Conservation (phyloP, 2,329 filamentous ascomycete species). For the Fulvia fulva region DNA sequence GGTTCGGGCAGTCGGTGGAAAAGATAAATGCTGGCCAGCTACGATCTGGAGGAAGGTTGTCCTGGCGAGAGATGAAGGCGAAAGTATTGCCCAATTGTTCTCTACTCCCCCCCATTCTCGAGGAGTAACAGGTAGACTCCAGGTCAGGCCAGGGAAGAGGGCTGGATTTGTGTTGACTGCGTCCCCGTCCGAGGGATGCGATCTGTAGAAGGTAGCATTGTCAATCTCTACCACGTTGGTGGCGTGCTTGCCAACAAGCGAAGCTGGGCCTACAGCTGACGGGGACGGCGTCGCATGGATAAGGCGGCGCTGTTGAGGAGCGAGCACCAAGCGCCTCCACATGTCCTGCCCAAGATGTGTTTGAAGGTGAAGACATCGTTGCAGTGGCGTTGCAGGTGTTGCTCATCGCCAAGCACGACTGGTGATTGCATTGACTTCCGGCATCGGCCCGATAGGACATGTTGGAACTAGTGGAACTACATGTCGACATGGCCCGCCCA, state of each 20-base stretch:
- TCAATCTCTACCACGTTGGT: slow-evolving; percentile 56
- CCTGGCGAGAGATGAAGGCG: slow-evolving; percentile 72
- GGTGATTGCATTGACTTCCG: slow-evolving; percentile 2
- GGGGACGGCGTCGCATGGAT: slow-evolving; percentile 7
- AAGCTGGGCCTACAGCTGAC: not conserved
- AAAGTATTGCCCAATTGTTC: slow-evolving; percentile 82
- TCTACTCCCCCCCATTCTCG: slow-evolving; percentile 4
- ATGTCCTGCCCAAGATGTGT: not conserved
- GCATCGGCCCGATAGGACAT: slow-evolving; percentile 1
- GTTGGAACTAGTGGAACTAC: too few species aligned
- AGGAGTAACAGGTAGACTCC: slow-evolving; percentile 60
- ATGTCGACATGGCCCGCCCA: too few species aligned
- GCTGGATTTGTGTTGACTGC: slow-evolving; percentile 34
- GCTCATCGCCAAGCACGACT: not conserved
- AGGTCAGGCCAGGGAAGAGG: slow-evolving; percentile 64
- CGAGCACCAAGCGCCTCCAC: slow-evolving; percentile 1
- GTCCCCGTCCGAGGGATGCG: slow-evolving; percentile 56
- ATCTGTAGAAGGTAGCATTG: slow-evolving; percentile 79
- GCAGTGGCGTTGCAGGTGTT: not conserved
- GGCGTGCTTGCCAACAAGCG: not conserved
- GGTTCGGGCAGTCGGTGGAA: slow-evolving; percentile 69
- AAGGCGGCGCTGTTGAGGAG: slow-evolving; percentile 15
- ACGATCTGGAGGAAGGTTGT: slow-evolving; percentile 79
- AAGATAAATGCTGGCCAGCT: slow-evolving; percentile 68
- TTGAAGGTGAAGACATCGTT: not conserved